A percentile compares a stretch with the other conserved stretches of the same genome.
These are phyloP conservation scores for Saposhnikovia divaricata DNA, from an alignment of 129 eudicot genomes.

Conservation along the genomic window DNA sequence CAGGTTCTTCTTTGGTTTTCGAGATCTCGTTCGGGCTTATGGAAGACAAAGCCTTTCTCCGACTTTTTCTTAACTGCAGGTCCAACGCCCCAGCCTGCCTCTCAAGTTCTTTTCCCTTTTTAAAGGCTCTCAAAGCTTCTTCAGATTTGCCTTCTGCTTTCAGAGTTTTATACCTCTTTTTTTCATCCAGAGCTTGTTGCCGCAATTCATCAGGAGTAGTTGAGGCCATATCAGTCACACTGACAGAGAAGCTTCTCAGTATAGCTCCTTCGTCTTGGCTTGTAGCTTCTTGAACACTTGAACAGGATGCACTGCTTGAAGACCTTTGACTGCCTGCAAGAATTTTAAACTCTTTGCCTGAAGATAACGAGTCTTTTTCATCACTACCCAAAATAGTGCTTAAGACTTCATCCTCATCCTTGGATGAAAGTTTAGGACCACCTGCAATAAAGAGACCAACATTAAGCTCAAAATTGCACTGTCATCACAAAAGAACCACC, in stretches of 20 bases:
- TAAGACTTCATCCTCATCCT: constrained; percentile 54
- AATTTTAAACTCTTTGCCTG: constrained; percentile 22
- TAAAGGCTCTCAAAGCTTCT: constrained; percentile 85
- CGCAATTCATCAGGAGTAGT: constrained; percentile 75
- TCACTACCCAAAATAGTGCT: constrained; percentile 31
- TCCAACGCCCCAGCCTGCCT: constrained; percentile 87
- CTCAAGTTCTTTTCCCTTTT: constrained; percentile 87
- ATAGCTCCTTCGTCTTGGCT: constrained; percentile 17
- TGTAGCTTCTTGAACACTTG: constrained; percentile 16
- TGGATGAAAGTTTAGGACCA: constrained; percentile 37
- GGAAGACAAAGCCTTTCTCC: constrained; percentile 55
- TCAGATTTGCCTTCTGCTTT: constrained; percentile 83
- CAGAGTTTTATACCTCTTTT: constrained; percentile 47
- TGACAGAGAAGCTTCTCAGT: constrained; percentile 24
- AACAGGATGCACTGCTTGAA: constrained; percentile 38
- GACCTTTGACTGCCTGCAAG: constrained; percentile 19
- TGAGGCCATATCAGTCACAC: constrained; percentile 34
- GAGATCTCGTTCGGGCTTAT: constrained; percentile 21
- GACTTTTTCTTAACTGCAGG: constrained; percentile 53
- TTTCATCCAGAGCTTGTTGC: constrained; percentile 73
- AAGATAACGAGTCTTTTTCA: constrained; percentile 22
- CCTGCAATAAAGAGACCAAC: constrained; percentile 36
- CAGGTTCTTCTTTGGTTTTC: constrained; percentile 23
- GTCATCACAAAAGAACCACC: not conserved
- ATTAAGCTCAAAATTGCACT: not conserved